These are phyloP conservation scores for Exidia glandulosa DNA, from an alignment of 768 basidiomycete genomes.

Conservation along the genomic window DNA sequence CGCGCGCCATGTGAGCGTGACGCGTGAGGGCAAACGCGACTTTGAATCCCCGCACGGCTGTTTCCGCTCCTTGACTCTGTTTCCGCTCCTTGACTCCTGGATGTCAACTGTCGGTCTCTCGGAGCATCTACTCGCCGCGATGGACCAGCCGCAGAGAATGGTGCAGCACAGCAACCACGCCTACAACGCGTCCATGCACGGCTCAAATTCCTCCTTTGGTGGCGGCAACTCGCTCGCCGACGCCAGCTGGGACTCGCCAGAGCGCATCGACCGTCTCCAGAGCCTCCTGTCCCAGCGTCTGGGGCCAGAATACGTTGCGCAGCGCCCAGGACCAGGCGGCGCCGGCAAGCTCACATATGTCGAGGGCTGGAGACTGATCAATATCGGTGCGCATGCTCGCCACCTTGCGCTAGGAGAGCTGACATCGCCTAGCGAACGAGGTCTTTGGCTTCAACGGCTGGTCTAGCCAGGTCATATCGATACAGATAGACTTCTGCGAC, in stretches of 20 bases:
- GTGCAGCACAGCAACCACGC: not conserved
- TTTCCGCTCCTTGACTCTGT: too few relatives aligned
- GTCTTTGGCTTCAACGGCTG: conserved; percentile 98
- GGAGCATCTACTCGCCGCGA: too few relatives aligned
- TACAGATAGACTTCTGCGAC: conserved; percentile 38
- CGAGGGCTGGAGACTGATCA: conserved; percentile 97
- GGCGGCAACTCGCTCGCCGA: not conserved
- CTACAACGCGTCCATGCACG: not conserved
- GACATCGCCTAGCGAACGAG: conserved; percentile 57
- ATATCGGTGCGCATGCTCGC: conserved; percentile 32
- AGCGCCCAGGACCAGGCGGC: conserved; percentile 76
- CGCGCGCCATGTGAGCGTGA: not conserved
- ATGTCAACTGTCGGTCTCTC: too few relatives aligned
- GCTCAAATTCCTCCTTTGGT: not conserved
- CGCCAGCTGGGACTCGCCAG: not conserved
- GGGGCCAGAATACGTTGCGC: conserved; percentile 89
- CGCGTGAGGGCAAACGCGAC: not conserved
- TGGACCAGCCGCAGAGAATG: not conserved
- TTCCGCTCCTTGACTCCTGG: too few relatives aligned
- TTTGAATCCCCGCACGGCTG: too few relatives aligned
- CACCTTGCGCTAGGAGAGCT: not conserved
- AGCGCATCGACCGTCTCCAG: conserved; percentile 34
- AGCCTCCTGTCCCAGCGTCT: conserved; percentile 77
- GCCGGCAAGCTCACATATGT: conserved; percentile 86
- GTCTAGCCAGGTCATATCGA: conserved; percentile 55